Percentiles rank a stretch among this genome's conserved stretches.
Evolutionary conservation across 345 rosid genomes (phyloP).

Genomic region (Populus davidiana): DNA sequence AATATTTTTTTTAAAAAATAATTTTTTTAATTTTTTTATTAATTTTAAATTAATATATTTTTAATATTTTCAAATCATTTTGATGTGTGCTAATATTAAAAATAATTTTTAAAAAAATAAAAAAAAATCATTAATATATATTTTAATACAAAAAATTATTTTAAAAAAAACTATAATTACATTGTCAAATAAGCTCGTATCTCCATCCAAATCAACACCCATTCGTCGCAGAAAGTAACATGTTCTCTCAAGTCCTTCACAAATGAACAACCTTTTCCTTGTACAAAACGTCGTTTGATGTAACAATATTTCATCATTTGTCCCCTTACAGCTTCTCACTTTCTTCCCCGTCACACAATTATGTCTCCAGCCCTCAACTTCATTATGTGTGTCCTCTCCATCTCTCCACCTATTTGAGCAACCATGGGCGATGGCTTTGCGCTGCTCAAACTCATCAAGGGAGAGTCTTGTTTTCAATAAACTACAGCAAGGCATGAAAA

Average conservation of each 20-base stretch:
- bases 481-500: not conserved
- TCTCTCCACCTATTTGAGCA: not conserved
- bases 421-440: constrained; percentile 14
- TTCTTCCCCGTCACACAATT: not conserved
- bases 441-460: not conserved
- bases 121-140: no score
- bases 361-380: not conserved
- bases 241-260: not conserved
- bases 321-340: not conserved
- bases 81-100: no score
- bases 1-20: no score
- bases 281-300: not conserved
- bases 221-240: not conserved
- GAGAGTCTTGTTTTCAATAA: not conserved
- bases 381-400: not conserved
- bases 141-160: no score
- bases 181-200: no score
- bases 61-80: no score
- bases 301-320: not conserved
- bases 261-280: not conserved
- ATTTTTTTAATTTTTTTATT: no score
- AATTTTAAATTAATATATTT: no score
- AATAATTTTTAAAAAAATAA: no score
- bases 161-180: no score
- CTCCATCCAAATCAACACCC: no score